Base-by-base conservation (phyloP, 495 filamentous ascomycete species). In the Schizothecium vesticola region DNA sequence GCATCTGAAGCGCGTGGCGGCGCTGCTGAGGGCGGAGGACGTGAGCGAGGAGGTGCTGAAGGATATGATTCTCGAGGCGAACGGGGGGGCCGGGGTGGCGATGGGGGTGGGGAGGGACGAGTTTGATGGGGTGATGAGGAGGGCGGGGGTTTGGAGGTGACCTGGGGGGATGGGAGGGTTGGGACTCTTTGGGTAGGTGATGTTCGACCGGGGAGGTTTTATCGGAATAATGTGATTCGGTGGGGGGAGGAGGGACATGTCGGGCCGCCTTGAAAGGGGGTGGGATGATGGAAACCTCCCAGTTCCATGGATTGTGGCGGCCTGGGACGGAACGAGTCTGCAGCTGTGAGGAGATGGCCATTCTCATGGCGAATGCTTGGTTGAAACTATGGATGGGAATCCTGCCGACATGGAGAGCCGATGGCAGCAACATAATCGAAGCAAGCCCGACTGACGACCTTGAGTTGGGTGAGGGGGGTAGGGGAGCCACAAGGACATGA, bases 31-130 rank as follows among this genome's bases (percentile, higher is more conserved):
- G 77, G 90, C 96, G 77, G 92, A 96, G 72, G 85, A 91, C 69
- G 88, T 97, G 31, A 84, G 84, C 21, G 95, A 97, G 72, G 86
- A 91, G 23, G 72, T 96, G 75, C 79, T 99, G 71, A 85, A 83
- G 78, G 92, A 97, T 83, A 99, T 99, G 95, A 88, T 99, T 58
- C 75, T 90, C 55, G 95, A 97, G 82, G 95, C 92, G 69, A 96
- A 94, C 78, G 93, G 90, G 1, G 92, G 91, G 3, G 86, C 81
- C 7, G 90, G 90, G 13, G 83, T 93, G 10, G 84, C 83, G 29
- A 84, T 79, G 66, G 93, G 92, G 11, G 95, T 97, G 28, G 85
- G 82, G 59, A 78, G 88, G 73, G 89, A 88, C 60, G 91, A 96
- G 75, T 97, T 97, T 77, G 90, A 92, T 79, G 86, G 83, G 61